Conservation (phyloP, 2,329 filamentous ascomycete genomes). For the Cordyceps militaris region DNA sequence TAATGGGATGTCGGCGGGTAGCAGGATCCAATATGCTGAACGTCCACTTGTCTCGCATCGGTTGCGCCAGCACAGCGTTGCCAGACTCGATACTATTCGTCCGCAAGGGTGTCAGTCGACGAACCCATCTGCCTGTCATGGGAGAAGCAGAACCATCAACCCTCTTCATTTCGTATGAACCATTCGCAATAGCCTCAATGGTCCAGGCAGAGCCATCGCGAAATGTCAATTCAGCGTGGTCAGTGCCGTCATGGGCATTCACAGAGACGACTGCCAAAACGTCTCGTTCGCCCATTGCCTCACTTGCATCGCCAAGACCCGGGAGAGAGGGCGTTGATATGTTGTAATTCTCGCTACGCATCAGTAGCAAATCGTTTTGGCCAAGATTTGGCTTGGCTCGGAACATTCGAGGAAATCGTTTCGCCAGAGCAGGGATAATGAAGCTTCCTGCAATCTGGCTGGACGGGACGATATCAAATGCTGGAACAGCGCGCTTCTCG, state of each 20-base stretch:
- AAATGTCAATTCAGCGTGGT: conserved; percentile 59
- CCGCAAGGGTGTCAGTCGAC: conserved; percentile 27
- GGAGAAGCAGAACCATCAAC: conserved; percentile 50
- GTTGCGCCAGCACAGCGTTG: conserved; percentile 17
- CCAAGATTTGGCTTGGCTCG: conserved; percentile 56
- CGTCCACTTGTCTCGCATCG: conserved; percentile 53
- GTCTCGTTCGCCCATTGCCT: conserved; percentile 40
- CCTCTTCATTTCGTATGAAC: conserved; percentile 60
- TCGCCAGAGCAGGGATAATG: conserved; percentile 51
- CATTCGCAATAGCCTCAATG: conserved; percentile 43
- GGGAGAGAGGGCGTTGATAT: conserved; percentile 17
- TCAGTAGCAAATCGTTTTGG: conserved; percentile 62
- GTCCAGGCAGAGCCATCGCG: conserved; percentile 55
- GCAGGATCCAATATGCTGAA: conserved; percentile 70
- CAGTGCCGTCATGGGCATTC: conserved; percentile 39
- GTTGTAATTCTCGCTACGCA: conserved; percentile 62
- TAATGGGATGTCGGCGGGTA: conserved; percentile 64
- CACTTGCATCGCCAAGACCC: conserved; percentile 38
- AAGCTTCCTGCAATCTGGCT: conserved; percentile 49
- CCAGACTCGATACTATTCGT: conserved; percentile 18
- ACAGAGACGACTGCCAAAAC: conserved; percentile 65
- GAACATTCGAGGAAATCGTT: conserved; percentile 58
- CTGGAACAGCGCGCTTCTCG: conserved; percentile 56
- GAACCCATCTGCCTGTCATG: conserved; percentile 64
- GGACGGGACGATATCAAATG: conserved; percentile 67